These are phyloP conservation scores for Fagopyrum homotropicum DNA, from an alignment of 148 eudicot species.

Conservation along the genomic window DNA sequence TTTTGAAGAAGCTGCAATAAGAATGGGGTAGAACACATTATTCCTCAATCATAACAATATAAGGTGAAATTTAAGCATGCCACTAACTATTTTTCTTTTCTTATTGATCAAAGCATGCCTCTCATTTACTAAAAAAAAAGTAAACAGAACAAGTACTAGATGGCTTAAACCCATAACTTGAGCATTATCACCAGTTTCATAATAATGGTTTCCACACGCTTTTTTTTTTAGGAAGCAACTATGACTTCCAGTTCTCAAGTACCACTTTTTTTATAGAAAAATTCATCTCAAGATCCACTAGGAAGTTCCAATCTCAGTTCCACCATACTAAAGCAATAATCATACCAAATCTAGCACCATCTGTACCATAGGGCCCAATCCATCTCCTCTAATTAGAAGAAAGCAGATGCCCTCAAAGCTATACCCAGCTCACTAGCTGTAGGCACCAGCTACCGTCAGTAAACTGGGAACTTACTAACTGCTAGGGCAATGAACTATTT, in stretches of 20 bases:
- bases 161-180: background rate
- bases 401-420: background rate
- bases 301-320: background rate
- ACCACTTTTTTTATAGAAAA: background rate
- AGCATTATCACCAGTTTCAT: background rate
- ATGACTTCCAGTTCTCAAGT: background rate
- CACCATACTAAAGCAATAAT: background rate
- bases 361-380: background rate
- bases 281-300: background rate
- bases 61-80: background rate
- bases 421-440: background rate
- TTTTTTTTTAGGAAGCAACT: background rate
- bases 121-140: background rate
- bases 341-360: background rate
- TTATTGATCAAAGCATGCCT: no score
- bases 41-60: background rate
- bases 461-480: background rate
- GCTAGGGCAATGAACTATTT: background rate
- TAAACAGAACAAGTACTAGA: background rate
- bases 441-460: background rate
- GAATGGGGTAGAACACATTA: background rate
- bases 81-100: background rate
- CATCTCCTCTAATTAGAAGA: background rate
- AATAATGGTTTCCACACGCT: background rate
- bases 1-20: conserved; percentile 90